A percentile compares a stretch with the other conserved stretches of the same genome.
Conservation (phyloP, 2,329 filamentous ascomycete species). For the Apiospora aurea region DNA sequence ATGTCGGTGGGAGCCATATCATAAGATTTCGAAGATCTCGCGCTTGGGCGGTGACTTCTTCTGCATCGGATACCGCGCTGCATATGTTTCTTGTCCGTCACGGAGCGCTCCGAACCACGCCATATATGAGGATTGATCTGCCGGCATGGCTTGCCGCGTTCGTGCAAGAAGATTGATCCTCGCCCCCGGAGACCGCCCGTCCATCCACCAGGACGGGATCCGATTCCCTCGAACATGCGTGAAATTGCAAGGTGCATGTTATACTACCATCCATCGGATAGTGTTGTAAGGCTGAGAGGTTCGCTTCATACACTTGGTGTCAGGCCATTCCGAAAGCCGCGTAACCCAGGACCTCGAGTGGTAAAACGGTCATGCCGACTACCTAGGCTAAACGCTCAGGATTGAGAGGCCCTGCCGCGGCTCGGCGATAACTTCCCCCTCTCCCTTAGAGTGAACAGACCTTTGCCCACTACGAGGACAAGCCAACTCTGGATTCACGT, state of each 20-base stretch:
- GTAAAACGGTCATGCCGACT: conserved; percentile 37
- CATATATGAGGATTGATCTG: neutral
- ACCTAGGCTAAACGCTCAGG: conserved; percentile 36
- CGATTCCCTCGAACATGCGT: neutral
- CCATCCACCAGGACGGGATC: neutral
- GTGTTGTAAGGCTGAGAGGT: neutral
- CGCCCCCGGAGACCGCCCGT: neutral
- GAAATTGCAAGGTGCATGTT: neutral
- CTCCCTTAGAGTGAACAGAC: conserved; percentile 38
- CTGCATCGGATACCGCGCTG: conserved; percentile 4
- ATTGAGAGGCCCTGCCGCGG: conserved; percentile 39
- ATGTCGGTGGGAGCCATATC: neutral
- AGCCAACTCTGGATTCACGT: conserved; percentile 38
- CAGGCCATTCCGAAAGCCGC: conserved; percentile 27
- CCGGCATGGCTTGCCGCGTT: neutral
- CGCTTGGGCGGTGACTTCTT: neutral
- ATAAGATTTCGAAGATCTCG: conserved; percentile 7
- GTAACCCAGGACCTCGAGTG: conserved; percentile 34
- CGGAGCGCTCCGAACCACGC: conserved; percentile 1
- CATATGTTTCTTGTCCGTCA: neutral
- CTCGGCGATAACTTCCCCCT: conserved; percentile 32
- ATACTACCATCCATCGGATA: conserved; percentile 13
- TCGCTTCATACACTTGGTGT: neutral
- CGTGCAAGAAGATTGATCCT: neutral
- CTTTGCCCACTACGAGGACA: conserved; percentile 38